These are phyloP conservation scores for Tilletia setariae DNA, from an alignment of 1,284 basidiomycete species.

Conservation along the genomic window DNA sequence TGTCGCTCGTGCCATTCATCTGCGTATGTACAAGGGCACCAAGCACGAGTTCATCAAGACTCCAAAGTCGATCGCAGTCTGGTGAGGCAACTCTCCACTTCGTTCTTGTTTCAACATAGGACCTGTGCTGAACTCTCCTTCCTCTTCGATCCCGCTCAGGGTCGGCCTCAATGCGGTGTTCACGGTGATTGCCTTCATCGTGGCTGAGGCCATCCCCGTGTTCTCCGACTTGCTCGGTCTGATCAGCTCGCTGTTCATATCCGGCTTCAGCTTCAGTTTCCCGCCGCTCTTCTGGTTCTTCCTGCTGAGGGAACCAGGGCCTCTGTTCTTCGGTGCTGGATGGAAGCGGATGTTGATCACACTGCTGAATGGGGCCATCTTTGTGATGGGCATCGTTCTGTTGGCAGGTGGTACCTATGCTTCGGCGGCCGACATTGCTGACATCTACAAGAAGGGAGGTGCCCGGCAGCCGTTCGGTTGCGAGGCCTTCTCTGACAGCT, in stretches of 20 bases:
- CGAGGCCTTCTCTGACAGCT: conserved; percentile 1
- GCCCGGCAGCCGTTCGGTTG: conserved; percentile 8
- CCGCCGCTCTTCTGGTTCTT: conserved; percentile 58
- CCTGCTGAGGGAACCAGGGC: conserved; percentile 20
- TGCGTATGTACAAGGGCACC: conserved; percentile 36
- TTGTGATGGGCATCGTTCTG: conserved; percentile 36
- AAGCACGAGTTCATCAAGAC: conserved; percentile 44
- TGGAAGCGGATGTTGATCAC: conserved; percentile 32
- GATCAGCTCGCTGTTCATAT: conserved; percentile 37
- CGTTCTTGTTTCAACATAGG: conserved; percentile 28
- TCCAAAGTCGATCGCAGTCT: conserved; percentile 34
- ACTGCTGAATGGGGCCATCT: conserved; percentile 28
- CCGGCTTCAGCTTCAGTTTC: conserved; percentile 41
- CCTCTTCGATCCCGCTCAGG: not conserved
- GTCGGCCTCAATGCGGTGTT: conserved; percentile 16
- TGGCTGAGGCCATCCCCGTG: conserved; percentile 40
- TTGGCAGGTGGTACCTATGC: conserved; percentile 37
- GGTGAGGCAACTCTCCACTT: conserved; percentile 22
- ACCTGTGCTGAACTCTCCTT: conserved; percentile 17
- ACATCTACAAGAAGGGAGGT: not conserved
- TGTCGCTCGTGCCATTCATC: conserved; percentile 38
- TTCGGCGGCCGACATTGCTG: conserved; percentile 25
- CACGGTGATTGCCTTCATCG: conserved; percentile 32
- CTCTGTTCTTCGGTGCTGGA: conserved; percentile 24
- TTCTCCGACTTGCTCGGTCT: conserved; percentile 36